phyloP scores from a whole-genome alignment of 1,284 basidiomycete species.

The Phlebopus sp. region DNA sequence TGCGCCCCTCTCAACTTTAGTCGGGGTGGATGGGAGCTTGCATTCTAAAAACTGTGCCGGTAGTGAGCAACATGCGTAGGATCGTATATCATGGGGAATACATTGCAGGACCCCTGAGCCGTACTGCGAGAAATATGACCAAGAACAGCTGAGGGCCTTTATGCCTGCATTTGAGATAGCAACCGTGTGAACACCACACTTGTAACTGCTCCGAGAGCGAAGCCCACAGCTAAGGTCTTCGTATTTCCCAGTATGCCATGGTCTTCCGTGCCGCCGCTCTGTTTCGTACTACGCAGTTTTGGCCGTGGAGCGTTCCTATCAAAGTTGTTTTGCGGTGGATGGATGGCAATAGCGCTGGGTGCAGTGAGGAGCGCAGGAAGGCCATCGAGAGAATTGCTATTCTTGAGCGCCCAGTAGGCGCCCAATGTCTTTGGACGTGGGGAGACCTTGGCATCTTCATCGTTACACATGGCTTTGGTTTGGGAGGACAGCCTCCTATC shows the following conservation, averaged over 20 bases:
- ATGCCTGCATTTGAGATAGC: slow-evolving; percentile 2
- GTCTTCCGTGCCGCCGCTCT: too few relatives aligned
- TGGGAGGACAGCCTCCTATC: slow-evolving; percentile 18
- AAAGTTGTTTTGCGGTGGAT: slow-evolving; percentile 17
- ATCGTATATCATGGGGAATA: too few relatives aligned
- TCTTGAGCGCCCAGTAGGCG: slow-evolving; percentile 44
- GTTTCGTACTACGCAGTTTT: too few relatives aligned
- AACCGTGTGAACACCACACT: slow-evolving; percentile 6
- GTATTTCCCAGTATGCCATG: slow-evolving; percentile 3
- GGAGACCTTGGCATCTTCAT: slow-evolving; percentile 5
- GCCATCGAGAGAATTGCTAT: slow-evolving; percentile 50
- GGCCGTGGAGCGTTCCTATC: slow-evolving; percentile 2
- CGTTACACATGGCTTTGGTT: slow-evolving; percentile 8
- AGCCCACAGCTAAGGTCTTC: slow-evolving; percentile 17
- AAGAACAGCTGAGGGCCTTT: background rate
- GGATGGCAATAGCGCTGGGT: slow-evolving; percentile 17
- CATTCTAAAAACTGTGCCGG: too few relatives aligned
- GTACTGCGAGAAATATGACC: too few relatives aligned
- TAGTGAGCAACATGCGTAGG: too few relatives aligned
- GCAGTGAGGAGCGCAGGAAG: slow-evolving; percentile 37
- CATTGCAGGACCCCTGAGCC: too few relatives aligned
- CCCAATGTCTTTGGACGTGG: slow-evolving; percentile 36
- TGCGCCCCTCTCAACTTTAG: too few relatives aligned
- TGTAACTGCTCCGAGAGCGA: slow-evolving; percentile 13
- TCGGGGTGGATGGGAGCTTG: too few relatives aligned